Evolutionary conservation across 1,284 basidiomycete genomes (phyloP).

Genomic region (Hymenochaete sp.): DNA sequence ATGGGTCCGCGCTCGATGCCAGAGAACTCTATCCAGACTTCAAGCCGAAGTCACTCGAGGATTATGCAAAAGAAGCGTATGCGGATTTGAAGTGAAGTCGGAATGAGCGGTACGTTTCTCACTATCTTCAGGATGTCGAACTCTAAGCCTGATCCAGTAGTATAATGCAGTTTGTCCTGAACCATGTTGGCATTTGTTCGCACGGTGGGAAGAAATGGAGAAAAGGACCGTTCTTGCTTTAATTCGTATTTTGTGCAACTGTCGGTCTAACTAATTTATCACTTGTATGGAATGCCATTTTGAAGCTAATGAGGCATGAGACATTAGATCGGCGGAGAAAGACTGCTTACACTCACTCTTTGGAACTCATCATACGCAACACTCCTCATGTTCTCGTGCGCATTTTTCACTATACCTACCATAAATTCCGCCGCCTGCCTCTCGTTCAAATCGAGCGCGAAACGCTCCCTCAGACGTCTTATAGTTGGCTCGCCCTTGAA

Average conservation of each 20-base stretch:
- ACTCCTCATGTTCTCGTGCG: conserved; percentile 89
- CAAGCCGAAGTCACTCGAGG: conserved; percentile 2
- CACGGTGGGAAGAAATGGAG: no score
- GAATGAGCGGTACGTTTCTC: no score
- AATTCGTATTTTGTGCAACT: no score
- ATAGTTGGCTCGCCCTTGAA: conserved; percentile 97
- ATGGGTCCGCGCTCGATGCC: conserved; percentile 11
- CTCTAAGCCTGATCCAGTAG: no score
- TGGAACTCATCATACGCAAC: conserved; percentile 93
- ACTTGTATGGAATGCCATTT: conserved; percentile 52
- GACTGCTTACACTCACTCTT: conserved; percentile 40
- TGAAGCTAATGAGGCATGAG: conserved; percentile 33
- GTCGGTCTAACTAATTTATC: no score
- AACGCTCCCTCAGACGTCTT: conserved; percentile 78
- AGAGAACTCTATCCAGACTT: conserved; percentile 11
- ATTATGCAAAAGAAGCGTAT: conserved; percentile 10
- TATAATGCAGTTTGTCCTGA: no score
- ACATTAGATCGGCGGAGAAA: background rate
- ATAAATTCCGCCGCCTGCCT: conserved; percentile 91
- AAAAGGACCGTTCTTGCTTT: no score
- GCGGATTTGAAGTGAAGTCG: no score
- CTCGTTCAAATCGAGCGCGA: conserved; percentile 77
- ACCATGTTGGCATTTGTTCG: no score
- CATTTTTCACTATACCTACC: conserved; percentile 82
- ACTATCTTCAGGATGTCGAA: no score